phyloP scores from a whole-genome alignment of 176 grass and related monocot species.

The Paspalum notatum region DNA sequence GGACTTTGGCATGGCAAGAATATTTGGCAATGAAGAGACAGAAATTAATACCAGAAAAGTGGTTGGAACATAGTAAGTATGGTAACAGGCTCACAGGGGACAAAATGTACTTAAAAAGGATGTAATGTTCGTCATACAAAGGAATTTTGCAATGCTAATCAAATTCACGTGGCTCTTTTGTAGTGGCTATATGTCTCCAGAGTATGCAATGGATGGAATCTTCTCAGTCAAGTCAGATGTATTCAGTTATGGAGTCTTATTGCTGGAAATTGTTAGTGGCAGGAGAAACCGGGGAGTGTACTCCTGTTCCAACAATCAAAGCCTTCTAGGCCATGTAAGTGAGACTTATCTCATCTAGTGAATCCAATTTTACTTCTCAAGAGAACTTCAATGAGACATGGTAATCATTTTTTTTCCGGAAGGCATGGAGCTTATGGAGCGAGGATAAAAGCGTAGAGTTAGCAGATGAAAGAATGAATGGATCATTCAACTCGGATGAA shows the following conservation, averaged over 20 bases:
- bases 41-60: slow-evolving; percentile 71
- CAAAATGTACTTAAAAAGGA: not conserved
- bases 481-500: slow-evolving; percentile 49
- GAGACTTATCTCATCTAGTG: slow-evolving; percentile 27
- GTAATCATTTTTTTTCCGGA: not conserved
- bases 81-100: slow-evolving; percentile 3
- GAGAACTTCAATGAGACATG: not conserved
- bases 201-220: slow-evolving; percentile 74
- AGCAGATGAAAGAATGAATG: slow-evolving; percentile 61
- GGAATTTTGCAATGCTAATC: slow-evolving; percentile 5
- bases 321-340: slow-evolving; percentile 70
- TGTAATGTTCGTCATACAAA: slow-evolving; percentile 4
- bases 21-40: slow-evolving; percentile 71
- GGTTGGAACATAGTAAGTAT: slow-evolving; percentile 88
- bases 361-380: slow-evolving; percentile 11
- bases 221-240: slow-evolving; percentile 73
- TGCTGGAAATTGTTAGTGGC: slow-evolving; percentile 71
- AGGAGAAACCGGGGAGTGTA: slow-evolving; percentile 70
- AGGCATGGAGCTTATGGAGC: slow-evolving; percentile 77
- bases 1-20: slow-evolving; percentile 82
- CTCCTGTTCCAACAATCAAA: slow-evolving; percentile 39
- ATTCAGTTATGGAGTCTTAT: slow-evolving; percentile 71
- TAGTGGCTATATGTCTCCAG: slow-evolving; percentile 73
- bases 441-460: slow-evolving; percentile 55
- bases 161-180: slow-evolving; percentile 27